Evolutionary conservation across 352 stramenopile genomes (phyloP).

Genomic region (Phytopythium montanum): DNA sequence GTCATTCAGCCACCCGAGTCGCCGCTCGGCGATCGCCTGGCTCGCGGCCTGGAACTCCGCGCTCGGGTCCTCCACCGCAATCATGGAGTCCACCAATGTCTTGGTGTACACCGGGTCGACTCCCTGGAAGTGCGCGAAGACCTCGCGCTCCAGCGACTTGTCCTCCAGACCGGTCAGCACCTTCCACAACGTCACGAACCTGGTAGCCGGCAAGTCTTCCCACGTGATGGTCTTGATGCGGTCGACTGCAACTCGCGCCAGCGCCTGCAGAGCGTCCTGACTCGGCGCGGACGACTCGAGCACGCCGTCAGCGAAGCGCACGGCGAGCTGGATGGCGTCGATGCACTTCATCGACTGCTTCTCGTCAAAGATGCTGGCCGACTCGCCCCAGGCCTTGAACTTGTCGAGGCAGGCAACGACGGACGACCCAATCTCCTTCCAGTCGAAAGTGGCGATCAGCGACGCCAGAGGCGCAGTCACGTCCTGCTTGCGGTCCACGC

Average conservation of each 20-base stretch:
- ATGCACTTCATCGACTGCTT: background rate
- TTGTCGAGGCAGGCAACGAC: slow-evolving; percentile 6
- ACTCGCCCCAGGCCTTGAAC: slow-evolving; percentile 4
- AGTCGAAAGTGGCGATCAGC: slow-evolving; percentile 11
- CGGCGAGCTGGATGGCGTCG: slow-evolving; percentile 1
- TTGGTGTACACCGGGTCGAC: background rate
- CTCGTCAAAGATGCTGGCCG: background rate
- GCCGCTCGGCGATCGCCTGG: background rate
- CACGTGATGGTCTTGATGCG: slow-evolving; percentile 6
- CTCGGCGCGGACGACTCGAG: background rate
- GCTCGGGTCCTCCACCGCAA: background rate
- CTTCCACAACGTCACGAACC: slow-evolving; percentile 2
- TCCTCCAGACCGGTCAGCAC: slow-evolving; percentile 2
- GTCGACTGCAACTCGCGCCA: slow-evolving; percentile 1
- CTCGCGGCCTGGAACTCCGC: background rate
- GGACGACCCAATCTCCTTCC: slow-evolving; percentile 9
- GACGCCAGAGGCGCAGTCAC: background rate
- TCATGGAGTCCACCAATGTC: slow-evolving; percentile 1
- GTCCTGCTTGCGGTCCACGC: slow-evolving; percentile 6
- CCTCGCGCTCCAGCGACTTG: slow-evolving; percentile 3
- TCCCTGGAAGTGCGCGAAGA: slow-evolving; percentile 2
- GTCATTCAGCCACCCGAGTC: background rate
- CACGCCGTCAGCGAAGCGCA: background rate
- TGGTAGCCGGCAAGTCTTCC: background rate
- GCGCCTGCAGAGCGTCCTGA: background rate